Percentiles rank a stretch among this genome's conserved stretches.
phyloP scores from a whole-genome alignment of 768 basidiomycete genomes.

The Lentinula edodes region DNA sequence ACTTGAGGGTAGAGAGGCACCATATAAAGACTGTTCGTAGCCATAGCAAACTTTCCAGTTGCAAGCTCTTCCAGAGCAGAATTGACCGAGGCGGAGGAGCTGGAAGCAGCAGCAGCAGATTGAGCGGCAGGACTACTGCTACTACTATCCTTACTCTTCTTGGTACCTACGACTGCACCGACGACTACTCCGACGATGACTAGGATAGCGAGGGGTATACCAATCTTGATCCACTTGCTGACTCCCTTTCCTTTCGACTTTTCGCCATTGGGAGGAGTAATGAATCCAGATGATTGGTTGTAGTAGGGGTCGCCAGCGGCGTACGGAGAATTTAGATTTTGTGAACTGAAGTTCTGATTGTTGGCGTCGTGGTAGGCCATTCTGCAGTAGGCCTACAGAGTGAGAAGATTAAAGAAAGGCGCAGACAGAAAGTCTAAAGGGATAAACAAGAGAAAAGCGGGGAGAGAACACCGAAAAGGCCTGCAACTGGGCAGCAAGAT shows the following conservation, averaged over 20 bases:
- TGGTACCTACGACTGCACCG: slow-evolving; percentile 77
- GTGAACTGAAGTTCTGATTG: slow-evolving; percentile 1
- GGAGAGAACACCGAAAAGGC: neutral
- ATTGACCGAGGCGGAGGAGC: slow-evolving; percentile 54
- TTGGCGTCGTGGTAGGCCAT: slow-evolving; percentile 5
- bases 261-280: slow-evolving; percentile 39
- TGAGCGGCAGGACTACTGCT: slow-evolving; percentile 35
- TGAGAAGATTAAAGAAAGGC: neutral
- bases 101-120: slow-evolving; percentile 41
- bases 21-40: slow-evolving; percentile 74
- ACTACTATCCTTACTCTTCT: slow-evolving; percentile 38
- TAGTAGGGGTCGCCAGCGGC: slow-evolving; percentile 61
- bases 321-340: slow-evolving; percentile 32
- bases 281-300: slow-evolving; percentile 63
- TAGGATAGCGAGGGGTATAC: slow-evolving; percentile 58
- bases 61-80: slow-evolving; percentile 24
- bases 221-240: slow-evolving; percentile 75
- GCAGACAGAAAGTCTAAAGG: slow-evolving; percentile 5
- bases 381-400: neutral
- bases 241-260: slow-evolving; percentile 36
- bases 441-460: neutral
- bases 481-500: neutral
- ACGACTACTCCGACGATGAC: slow-evolving; percentile 64
- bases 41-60: slow-evolving; percentile 67
- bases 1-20: slow-evolving; percentile 86